Evolutionary conservation across 495 filamentous ascomycete species (phyloP).

Genomic region (Annulohypoxylon stygium): DNA sequence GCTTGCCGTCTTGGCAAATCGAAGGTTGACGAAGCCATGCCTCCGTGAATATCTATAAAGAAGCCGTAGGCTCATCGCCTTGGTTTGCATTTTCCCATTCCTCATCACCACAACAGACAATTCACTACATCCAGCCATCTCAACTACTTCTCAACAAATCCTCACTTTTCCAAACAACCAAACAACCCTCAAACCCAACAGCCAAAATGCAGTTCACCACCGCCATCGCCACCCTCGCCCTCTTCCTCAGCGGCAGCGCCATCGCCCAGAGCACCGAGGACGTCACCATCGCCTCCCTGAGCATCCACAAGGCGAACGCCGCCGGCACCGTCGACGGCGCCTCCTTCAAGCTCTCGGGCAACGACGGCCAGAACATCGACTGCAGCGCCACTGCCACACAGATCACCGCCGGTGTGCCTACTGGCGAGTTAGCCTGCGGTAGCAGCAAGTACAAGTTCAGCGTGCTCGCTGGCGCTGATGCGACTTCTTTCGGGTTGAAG

Average conservation of each 20-base stretch:
- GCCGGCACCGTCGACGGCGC: conserved; percentile 29
- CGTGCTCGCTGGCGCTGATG: conserved; percentile 5
- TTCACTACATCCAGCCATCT: conserved; percentile 15
- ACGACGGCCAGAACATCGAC: conserved; percentile 17
- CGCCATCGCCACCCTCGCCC: conserved; percentile 12
- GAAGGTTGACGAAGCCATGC: not conserved
- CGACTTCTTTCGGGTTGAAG: conserved; percentile 11
- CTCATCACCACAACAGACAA: conserved; percentile 31
- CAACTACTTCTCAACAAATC: not conserved
- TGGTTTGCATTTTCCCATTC: conserved; percentile 7
- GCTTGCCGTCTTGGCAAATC: not conserved
- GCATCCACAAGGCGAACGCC: conserved; percentile 27
- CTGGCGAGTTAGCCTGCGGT: conserved; percentile 21
- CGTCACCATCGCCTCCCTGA: conserved; percentile 20
- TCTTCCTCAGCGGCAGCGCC: conserved; percentile 28
- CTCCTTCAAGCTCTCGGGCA: conserved; percentile 29
- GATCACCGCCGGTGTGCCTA: conserved; percentile 12
- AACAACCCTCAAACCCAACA: conserved; percentile 1
- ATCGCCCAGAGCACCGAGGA: conserved; percentile 26
- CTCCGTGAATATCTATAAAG: conserved; percentile 26
- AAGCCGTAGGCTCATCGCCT: not conserved
- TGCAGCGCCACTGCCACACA: conserved; percentile 21
- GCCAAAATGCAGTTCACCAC: conserved; percentile 42
- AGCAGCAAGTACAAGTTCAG: conserved; percentile 32
- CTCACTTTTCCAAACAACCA: not conserved